phyloP scores from a whole-genome alignment of 1,284 basidiomycete genomes.

The Cerioporus squamosus region DNA sequence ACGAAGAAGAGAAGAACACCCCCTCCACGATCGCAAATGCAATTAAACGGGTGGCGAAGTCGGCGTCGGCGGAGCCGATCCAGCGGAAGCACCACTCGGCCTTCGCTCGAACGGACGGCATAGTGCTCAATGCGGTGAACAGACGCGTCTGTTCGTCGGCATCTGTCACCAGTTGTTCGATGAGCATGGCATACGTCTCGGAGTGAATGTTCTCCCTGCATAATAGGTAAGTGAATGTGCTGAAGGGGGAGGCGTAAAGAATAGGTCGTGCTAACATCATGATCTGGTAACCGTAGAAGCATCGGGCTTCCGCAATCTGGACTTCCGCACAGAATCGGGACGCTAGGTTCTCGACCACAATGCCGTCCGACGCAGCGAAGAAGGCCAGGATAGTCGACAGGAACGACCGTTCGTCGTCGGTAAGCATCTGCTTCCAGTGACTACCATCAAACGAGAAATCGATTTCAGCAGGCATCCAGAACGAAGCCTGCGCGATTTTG shows the following conservation, averaged over 20 bases:
- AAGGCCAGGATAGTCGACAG: slow-evolving; percentile 78
- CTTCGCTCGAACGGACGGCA: slow-evolving; percentile 84
- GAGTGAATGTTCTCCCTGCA: slow-evolving; percentile 69
- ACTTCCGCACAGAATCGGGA: slow-evolving; percentile 77
- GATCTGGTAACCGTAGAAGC: slow-evolving; percentile 83
- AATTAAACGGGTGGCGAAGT: slow-evolving; percentile 89
- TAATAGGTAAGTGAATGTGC: too few relatives aligned
- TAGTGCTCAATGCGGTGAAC: slow-evolving; percentile 92
- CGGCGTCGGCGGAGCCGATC: slow-evolving; percentile 84
- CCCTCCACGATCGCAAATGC: slow-evolving; percentile 98
- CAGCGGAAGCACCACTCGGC: slow-evolving; percentile 93
- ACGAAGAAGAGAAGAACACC: slow-evolving; percentile 96
- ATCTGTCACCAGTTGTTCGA: slow-evolving; percentile 56
- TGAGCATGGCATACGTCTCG: slow-evolving; percentile 79
- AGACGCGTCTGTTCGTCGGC: slow-evolving; percentile 81
- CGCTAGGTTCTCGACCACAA: slow-evolving; percentile 80
- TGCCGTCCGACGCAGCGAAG: slow-evolving; percentile 77
- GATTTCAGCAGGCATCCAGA: slow-evolving; percentile 83
- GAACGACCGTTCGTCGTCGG: slow-evolving; percentile 75
- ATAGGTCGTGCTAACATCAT: slow-evolving; percentile 53
- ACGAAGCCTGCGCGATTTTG: slow-evolving; percentile 65
- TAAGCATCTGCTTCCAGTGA: slow-evolving; percentile 76
- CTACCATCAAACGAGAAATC: slow-evolving; percentile 73
- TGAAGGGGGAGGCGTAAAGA: background rate
- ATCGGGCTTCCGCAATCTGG: slow-evolving; percentile 74